Evolutionary conservation across 192 early-diverging fungal species (phyloP).

Genomic region (Funneliformis geosporum): DNA sequence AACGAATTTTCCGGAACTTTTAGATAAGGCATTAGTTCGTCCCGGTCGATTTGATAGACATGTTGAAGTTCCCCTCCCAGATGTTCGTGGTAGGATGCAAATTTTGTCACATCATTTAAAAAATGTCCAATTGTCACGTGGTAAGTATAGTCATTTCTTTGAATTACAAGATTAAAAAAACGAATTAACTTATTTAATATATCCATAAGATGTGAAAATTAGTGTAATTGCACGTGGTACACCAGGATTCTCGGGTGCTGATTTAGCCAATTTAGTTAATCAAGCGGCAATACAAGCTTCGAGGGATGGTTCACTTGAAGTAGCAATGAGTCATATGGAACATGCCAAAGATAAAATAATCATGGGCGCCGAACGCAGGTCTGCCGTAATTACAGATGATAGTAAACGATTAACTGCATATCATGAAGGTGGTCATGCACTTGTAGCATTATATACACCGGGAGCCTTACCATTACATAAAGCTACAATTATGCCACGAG

Average conservation of each 20-base stretch:
- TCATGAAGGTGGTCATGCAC: slow-evolving; percentile 97
- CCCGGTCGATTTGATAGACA: slow-evolving; percentile 97
- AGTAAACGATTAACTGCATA: slow-evolving; percentile 91
- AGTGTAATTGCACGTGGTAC: slow-evolving; percentile 91
- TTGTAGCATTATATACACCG: slow-evolving; percentile 92
- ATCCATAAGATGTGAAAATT: slow-evolving; percentile 70
- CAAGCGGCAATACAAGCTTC: slow-evolving; percentile 95
- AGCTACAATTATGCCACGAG: slow-evolving; percentile 97
- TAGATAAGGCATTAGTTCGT: slow-evolving; percentile 95
- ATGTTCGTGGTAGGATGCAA: slow-evolving; percentile 91
- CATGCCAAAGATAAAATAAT: slow-evolving; percentile 98
- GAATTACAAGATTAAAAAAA: not conserved
- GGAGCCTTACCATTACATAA: slow-evolving; percentile 97
- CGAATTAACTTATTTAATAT: not conserved
- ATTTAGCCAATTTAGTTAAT: slow-evolving; percentile 96
- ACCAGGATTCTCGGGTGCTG: slow-evolving; percentile 99
- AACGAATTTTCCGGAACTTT: slow-evolving; percentile 95
- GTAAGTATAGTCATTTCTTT: not conserved
- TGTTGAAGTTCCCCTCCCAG: slow-evolving; percentile 92
- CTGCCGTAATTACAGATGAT: slow-evolving; percentile 88
- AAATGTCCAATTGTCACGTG: slow-evolving; percentile 62
- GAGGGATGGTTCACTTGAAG: slow-evolving; percentile 70
- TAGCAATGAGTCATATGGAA: slow-evolving; percentile 85
- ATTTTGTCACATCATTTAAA: slow-evolving; percentile 92
- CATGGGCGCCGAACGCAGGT: slow-evolving; percentile 95